A percentile compares a stretch with the other conserved stretches of the same genome.
Evolutionary conservation across 352 stramenopile genomes (phyloP).

Genomic region (Phytopythium chamaehyphon): DNA sequence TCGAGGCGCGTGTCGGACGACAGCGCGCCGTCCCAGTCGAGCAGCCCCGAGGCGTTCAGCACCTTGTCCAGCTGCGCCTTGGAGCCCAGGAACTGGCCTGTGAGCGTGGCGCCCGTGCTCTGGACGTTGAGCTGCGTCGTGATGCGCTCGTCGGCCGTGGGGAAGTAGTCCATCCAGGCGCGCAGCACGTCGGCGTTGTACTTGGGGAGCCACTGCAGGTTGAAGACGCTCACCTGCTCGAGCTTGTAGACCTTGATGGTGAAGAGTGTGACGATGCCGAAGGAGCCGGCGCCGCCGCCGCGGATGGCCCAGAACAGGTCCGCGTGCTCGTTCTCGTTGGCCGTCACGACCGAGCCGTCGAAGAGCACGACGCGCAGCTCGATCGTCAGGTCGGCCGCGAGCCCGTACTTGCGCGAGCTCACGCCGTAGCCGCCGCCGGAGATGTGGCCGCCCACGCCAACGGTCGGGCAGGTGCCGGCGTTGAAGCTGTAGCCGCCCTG

Average conservation of each 20-base stretch:
- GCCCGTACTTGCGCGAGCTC: constrained; percentile 35
- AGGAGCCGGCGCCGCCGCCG: constrained; percentile 47
- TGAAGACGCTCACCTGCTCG: constrained; percentile 37
- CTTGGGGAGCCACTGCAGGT: constrained; percentile 30
- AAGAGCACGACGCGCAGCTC: constrained; percentile 45
- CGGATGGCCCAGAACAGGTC: constrained; percentile 48
- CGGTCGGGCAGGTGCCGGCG: constrained; percentile 41
- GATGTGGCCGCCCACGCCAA: constrained; percentile 52
- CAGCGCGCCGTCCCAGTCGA: constrained; percentile 19
- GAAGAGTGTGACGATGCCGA: constrained; percentile 50
- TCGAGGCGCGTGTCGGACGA: constrained; percentile 31
- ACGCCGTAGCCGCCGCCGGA: constrained; percentile 53
- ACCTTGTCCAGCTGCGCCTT: constrained; percentile 28
- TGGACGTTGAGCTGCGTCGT: constrained; percentile 56
- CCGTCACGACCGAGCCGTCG: constrained; percentile 36
- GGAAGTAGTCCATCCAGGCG: constrained; percentile 54
- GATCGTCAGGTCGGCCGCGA: constrained; percentile 40
- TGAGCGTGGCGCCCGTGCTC: constrained; percentile 20
- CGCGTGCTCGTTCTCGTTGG: constrained; percentile 27
- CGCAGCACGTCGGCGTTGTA: constrained; percentile 29
- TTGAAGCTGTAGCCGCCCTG: constrained; percentile 53
- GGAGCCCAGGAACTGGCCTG: constrained; percentile 37
- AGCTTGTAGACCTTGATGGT: constrained; percentile 45
- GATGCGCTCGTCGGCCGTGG: constrained; percentile 30
- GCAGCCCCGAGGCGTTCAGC: constrained; percentile 31